Evolutionary conservation across 2,329 filamentous ascomycete genomes (phyloP), one percentile per base, ranked within the genome.

Genomic region (Colletotrichum liaoningense): DNA sequence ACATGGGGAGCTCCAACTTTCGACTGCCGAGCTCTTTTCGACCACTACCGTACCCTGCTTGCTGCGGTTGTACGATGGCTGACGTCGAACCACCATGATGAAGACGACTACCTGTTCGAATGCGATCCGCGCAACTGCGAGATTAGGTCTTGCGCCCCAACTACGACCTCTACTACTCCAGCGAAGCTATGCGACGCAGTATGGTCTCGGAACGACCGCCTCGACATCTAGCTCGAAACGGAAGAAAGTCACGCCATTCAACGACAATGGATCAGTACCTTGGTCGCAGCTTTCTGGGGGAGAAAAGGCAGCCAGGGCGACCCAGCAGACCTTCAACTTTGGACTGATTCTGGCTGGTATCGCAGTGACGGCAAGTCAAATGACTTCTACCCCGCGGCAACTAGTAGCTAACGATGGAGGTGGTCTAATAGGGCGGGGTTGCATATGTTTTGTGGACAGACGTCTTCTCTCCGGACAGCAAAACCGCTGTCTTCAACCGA

Each of bases 321-420:
- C 94, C 0, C 95, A 98, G 83, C 96, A 98, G 83, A 93, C 93
- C 19, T 93, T 97, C 86, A 98, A 98, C 83, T 91, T 98, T 76
- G 88, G 93, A 76, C 83, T 98, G 75, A 91, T 98, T 9, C 77
- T 95, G 1, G 86, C 92, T 8, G 96, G 96, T 30, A 84, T 95
- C 12, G 88, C 91, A 42, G 86, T 96, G 77, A 98, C 95, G 46
- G 94, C 95, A 87, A 75, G 88, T 77, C 56, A 54, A 26, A 55
- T 56, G 46, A 58, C 57, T 14, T 9, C 14, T 62, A 63, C 55
- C 66, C 55, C 71, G 56, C 63, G 60, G 60, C 67, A 42, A 33
- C 8, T 42, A 30, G 30, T 49, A 28, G 55, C 71, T 73, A 35
- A 73, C 28, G 49, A 52, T 52, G 24, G 56, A 60, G 26, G 66